phyloP scores from a whole-genome alignment of 371 early-diverging fungal species.

The Apophysomyces ossiformis region DNA sequence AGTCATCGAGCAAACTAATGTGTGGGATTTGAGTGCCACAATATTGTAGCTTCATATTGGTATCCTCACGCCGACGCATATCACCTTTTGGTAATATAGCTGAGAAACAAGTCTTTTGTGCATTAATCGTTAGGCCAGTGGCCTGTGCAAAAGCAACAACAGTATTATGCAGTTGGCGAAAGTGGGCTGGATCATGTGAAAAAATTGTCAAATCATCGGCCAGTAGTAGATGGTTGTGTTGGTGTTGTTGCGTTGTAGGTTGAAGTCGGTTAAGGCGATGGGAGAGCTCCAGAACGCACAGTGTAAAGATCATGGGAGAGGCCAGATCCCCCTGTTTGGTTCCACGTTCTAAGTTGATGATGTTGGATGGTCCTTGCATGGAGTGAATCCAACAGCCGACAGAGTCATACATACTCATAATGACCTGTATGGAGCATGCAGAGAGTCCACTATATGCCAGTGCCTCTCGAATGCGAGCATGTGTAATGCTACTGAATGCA shows the following conservation, averaged over 20 bases:
- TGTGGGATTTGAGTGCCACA: not conserved
- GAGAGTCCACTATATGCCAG: too few species aligned
- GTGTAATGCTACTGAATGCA: not conserved
- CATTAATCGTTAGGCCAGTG: too few species aligned
- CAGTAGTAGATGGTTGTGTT: not conserved
- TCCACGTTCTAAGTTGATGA: not conserved
- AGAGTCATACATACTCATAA: not conserved
- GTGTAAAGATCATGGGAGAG: not conserved
- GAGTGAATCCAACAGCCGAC: not conserved
- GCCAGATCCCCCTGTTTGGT: not conserved
- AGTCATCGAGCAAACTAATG: not conserved
- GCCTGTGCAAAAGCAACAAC: too few species aligned
- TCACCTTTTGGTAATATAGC: too few species aligned
- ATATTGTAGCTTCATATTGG: not conserved
- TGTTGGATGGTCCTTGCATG: not conserved
- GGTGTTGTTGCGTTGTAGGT: not conserved
- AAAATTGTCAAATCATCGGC: not conserved
- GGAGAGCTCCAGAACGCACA: not conserved
- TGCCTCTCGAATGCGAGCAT: not conserved
- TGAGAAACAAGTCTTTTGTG: too few species aligned
- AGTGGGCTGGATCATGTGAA: not conserved
- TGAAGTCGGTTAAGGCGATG: slow-evolving; percentile 1
- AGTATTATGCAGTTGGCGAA: too few species aligned
- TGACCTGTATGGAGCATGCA: not conserved
- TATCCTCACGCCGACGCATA: not conserved